Evolutionary conservation across 306 rosid genomes (phyloP).

Genomic region (Inga oerstediana): DNA sequence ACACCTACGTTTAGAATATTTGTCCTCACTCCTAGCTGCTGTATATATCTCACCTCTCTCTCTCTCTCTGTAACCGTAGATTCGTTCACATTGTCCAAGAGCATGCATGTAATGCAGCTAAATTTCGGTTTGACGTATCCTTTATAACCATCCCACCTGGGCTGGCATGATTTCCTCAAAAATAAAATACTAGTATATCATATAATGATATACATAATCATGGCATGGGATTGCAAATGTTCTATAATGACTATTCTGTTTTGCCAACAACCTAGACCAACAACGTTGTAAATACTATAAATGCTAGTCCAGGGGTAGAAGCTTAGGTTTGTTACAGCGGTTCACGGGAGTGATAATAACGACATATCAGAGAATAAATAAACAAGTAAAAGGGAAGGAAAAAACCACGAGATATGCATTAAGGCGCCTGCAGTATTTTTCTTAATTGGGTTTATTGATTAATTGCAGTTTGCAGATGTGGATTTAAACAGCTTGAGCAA

Average conservation of each 20-base stretch:
- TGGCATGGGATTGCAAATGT: neutral
- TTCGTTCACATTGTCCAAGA: neutral
- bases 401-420: neutral
- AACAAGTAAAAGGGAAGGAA: neutral
- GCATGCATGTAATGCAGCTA: neutral
- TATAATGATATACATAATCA: neutral
- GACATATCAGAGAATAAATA: neutral
- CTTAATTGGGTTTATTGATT: neutral
- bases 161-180: neutral
- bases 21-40: neutral
- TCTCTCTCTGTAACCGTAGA: neutral
- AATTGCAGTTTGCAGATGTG: neutral
- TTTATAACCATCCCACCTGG: neutral
- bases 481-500: neutral
- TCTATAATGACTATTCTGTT: neutral
- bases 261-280: neutral
- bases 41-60: neutral
- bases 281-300: neutral
- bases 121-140: neutral
- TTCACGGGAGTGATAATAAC: neutral
- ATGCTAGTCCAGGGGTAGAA: neutral
- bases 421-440: neutral
- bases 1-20: neutral
- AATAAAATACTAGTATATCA: neutral
- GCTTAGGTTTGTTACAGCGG: neutral